Evolutionary conservation across 768 basidiomycete genomes (phyloP).

Genomic region (Boletus rufocinnamomeus): DNA sequence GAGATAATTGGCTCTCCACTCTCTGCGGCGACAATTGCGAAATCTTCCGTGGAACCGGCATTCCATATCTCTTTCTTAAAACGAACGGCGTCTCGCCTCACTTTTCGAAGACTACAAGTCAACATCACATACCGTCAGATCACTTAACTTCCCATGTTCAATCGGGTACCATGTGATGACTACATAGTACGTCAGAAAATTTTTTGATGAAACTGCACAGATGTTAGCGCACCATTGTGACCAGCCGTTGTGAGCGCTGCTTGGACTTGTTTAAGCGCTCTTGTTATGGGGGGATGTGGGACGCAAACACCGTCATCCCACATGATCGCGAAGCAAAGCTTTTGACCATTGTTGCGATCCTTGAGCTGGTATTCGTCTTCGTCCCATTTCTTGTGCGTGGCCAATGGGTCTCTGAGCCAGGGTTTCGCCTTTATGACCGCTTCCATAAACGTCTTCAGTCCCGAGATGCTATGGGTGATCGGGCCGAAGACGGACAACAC

Average conservation of each 20-base stretch:
- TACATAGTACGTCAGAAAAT: conserved; percentile 25
- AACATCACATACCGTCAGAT: conserved; percentile 42
- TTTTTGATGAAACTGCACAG: not conserved
- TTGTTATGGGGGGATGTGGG: conserved; percentile 64
- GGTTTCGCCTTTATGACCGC: conserved; percentile 59
- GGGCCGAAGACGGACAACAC: conserved; percentile 76
- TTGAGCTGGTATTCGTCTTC: conserved; percentile 58
- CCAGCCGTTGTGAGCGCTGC: conserved; percentile 59
- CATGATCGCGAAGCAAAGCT: conserved; percentile 59
- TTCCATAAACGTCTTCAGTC: conserved; percentile 67
- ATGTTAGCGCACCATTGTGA: conserved; percentile 53
- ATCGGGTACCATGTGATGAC: conserved; percentile 71
- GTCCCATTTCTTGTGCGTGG: conserved; percentile 59
- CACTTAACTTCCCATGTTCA: conserved; percentile 50
- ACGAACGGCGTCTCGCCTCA: not conserved
- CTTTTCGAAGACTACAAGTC: not conserved
- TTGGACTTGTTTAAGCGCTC: conserved; percentile 60
- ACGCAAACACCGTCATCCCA: conserved; percentile 63
- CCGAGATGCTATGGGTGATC: conserved; percentile 55
- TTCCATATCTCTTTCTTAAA: conserved; percentile 43
- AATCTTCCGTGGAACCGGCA: conserved; percentile 54
- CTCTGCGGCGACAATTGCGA: conserved; percentile 34
- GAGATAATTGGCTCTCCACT: conserved; percentile 58
- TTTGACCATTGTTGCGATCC: conserved; percentile 57
- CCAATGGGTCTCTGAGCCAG: conserved; percentile 67